Base-by-base conservation (phyloP, 331 rosid species). In the Acacia pycnantha region DNA sequence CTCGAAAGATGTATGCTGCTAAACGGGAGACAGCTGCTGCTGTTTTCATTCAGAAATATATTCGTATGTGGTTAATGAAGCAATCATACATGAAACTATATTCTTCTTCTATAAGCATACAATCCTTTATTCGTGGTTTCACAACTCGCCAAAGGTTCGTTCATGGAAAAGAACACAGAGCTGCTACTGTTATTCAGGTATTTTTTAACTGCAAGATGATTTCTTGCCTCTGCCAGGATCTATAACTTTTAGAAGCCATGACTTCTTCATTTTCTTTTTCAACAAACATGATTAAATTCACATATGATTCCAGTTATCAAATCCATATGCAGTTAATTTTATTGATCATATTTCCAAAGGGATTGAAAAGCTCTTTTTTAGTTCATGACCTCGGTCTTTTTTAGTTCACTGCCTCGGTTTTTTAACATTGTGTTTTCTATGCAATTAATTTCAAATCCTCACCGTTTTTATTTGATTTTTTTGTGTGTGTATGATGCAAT, bases 161-260 rank as follows among this genome's bases (percentile, higher is more conserved):
- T 84, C 91, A 83, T 79, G 89, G 67, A 58, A 93, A 87, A 81
- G 87, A 91, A 79, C 92, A 85, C 79, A 95, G 81, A 86, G 97
- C 99, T 81, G 98, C 97, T 58, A 88, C 90, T 75, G 54, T 82
- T 62, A 88, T 95, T 84, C 99, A 95, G 98, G 99, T 93, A 82
- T 80, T 54, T 77, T 70, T 77, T 78, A 75, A 44, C 48, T 53
- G 27, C 40, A 69, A 73, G 41, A 56, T 82, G n/a, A 26, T 48
- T 41, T 61, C 47, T 73, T 12, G 47, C 70, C 33, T 79, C 78
- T 51, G 51, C 54, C 68, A 70, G 62, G 46, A 76, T 74, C 74
- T 86, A 68, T 72, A 44, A 58, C 78, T 18, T 59, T 70, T 58
- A 61, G 62, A 61, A 80, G 48, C 41, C 26, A 16, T 33, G 44